Evolutionary conservation across 371 early-diverging fungal species (phyloP).

Genomic region (Coemansia sp.): DNA sequence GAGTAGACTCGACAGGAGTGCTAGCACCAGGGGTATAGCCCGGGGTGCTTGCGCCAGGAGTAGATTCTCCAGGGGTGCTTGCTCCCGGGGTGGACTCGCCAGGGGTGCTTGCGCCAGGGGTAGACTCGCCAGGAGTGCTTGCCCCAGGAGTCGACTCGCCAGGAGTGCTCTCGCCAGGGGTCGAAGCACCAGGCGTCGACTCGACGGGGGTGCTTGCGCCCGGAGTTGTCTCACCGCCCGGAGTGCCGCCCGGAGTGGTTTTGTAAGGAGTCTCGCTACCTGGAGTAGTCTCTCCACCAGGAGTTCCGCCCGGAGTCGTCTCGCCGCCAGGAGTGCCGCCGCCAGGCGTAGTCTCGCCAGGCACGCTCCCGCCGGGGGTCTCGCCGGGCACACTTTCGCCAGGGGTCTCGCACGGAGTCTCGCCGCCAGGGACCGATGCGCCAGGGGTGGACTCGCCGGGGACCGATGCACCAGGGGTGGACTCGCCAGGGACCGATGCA

Average conservation of each 20-base stretch:
- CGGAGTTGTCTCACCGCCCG: constrained; percentile 2
- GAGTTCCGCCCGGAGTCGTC: background rate
- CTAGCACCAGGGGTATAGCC: constrained; percentile 7
- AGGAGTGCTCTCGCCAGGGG: background rate
- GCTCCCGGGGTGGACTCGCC: background rate
- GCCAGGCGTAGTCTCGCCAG: constrained; percentile 14
- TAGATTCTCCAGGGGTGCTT: constrained; percentile 9
- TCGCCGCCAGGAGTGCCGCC: constrained; percentile 4
- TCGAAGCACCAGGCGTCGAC: constrained; percentile 5
- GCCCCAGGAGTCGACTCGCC: background rate
- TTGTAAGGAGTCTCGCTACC: no score
- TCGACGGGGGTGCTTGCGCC: constrained; percentile 2
- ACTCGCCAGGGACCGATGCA: constrained; percentile 5
- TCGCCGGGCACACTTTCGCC: constrained; percentile 13
- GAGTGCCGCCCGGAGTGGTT: background rate
- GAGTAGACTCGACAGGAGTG: constrained; percentile 5
- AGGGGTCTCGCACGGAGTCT: constrained; percentile 12
- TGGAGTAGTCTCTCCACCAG: constrained; percentile 7
- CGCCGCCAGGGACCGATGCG: constrained; percentile 11
- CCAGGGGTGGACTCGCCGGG: constrained; percentile 7
- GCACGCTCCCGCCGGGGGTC: constrained; percentile 3
- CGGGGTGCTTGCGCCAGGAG: constrained; percentile 7
- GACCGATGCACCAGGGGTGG: background rate
- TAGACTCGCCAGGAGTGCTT: constrained; percentile 9
- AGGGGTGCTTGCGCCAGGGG: background rate